phyloP scores from a whole-genome alignment of 2,329 filamentous ascomycete species.

The Trichoderma sp. region DNA sequence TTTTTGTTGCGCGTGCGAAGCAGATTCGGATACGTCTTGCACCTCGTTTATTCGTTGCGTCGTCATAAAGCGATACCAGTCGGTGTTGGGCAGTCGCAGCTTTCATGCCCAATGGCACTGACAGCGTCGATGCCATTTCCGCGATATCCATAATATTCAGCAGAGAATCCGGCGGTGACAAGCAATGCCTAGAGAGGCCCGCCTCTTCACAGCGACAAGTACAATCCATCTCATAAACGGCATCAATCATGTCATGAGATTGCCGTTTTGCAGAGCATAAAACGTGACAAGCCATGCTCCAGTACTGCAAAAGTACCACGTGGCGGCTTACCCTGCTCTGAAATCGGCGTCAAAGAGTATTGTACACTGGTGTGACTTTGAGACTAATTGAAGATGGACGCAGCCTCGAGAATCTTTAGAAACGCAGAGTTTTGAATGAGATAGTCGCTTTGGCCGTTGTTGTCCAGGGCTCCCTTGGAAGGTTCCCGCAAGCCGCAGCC shows the following conservation, averaged over 20 bases:
- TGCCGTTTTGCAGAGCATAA: neutral
- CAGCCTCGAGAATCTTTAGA: constrained; percentile 33
- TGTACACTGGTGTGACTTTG: neutral
- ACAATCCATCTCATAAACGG: neutral
- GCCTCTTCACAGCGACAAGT: neutral
- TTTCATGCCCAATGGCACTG: neutral
- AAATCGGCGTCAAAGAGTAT: neutral
- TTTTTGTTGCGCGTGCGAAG: neutral
- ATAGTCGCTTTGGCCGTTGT: constrained; percentile 28
- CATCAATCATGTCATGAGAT: neutral
- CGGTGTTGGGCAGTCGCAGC: neutral
- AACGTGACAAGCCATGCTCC: neutral
- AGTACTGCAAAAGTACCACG: neutral
- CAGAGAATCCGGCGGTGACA: neutral
- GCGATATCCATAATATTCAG: neutral
- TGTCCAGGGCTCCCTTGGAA: constrained; percentile 32
- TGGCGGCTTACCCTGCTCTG: neutral
- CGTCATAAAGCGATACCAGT: neutral
- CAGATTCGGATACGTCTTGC: neutral
- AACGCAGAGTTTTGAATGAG: constrained; percentile 36
- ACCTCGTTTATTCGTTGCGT: neutral
- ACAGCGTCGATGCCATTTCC: neutral
- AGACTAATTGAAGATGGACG: constrained; percentile 18
- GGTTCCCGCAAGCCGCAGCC: constrained; percentile 30
- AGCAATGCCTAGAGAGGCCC: neutral